A percentile compares a stretch with the other conserved stretches of the same genome.
Evolutionary conservation across 2,329 filamentous ascomycete species (phyloP).

Genomic region (Colletotrichum cereale): DNA sequence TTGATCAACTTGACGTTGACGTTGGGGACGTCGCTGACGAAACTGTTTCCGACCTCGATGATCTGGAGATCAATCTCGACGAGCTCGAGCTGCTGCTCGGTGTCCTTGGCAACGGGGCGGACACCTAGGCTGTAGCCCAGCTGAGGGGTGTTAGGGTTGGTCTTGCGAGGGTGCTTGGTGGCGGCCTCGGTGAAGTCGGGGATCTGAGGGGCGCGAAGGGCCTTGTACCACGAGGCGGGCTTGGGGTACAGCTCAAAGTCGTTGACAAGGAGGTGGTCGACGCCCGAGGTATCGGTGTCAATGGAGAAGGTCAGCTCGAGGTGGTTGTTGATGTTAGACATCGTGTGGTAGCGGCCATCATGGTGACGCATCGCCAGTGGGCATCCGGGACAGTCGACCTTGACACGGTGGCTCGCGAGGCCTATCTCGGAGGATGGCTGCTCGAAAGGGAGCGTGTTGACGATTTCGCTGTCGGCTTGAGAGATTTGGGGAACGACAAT

Average conservation of each 20-base stretch:
- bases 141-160: constrained; percentile 48
- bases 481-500: constrained; percentile 66
- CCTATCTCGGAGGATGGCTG: constrained; percentile 42
- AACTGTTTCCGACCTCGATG: constrained; percentile 68
- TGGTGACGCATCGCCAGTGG: constrained; percentile 52
- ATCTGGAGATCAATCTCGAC: constrained; percentile 69
- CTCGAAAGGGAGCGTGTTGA: constrained; percentile 55
- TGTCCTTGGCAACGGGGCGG: constrained; percentile 58
- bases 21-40: constrained; percentile 65
- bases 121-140: constrained; percentile 65
- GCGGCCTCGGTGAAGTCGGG: constrained; percentile 50
- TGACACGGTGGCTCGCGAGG: constrained; percentile 55
- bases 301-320: constrained; percentile 68
- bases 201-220: constrained; percentile 61
- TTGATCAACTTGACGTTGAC: constrained; percentile 74
- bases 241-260: constrained; percentile 71
- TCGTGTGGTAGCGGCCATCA: constrained; percentile 44
- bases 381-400: constrained; percentile 68
- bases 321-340: constrained; percentile 50
- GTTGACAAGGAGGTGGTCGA: constrained; percentile 68
- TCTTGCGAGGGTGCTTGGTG: constrained; percentile 48
- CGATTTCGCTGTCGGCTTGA: constrained; percentile 56
- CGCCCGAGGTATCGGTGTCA: constrained; percentile 54
- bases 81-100: constrained; percentile 65
- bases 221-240: constrained; percentile 58